Percentiles rank a stretch among this genome's conserved stretches.
phyloP scores from a whole-genome alignment of 2,329 filamentous ascomycete species.

The Ambrosiella beaveri region DNA sequence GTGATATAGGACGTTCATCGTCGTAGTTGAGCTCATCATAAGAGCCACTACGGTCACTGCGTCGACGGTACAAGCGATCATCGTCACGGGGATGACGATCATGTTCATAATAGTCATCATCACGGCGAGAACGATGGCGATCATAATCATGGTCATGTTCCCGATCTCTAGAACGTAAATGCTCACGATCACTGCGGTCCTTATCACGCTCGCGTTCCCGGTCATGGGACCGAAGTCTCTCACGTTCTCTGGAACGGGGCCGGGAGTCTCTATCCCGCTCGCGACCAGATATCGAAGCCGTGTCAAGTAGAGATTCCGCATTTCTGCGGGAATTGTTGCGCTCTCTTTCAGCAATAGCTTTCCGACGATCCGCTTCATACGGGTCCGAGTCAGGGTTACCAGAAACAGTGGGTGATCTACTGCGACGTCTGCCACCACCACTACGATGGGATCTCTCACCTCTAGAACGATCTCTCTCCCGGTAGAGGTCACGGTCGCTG shows the following conservation, averaged over 20 bases:
- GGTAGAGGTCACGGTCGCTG: constrained; percentile 34
- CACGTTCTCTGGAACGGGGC: constrained; percentile 24
- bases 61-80: constrained; percentile 72
- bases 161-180: constrained; percentile 26
- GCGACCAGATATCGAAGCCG: constrained; percentile 12
- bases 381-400: constrained; percentile 51
- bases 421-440: constrained; percentile 37
- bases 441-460: constrained; percentile 46
- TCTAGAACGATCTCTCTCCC: constrained; percentile 40
- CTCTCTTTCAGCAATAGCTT: constrained; percentile 85
- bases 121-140: constrained; percentile 38
- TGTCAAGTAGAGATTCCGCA: constrained; percentile 11
- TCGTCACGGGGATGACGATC: constrained; percentile 78
- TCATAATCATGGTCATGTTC: constrained; percentile 22
- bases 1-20: constrained; percentile 46
- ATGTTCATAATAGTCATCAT: constrained; percentile 58
- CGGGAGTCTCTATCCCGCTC: constrained; percentile 20
- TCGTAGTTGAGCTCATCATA: constrained; percentile 87
- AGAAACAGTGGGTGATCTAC: constrained; percentile 48
- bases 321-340: constrained; percentile 46
- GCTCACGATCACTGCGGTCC: constrained; percentile 37
- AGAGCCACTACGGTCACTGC: constrained; percentile 55
- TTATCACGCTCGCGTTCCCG: constrained; percentile 23
- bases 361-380: constrained; percentile 88
- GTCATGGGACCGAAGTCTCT: constrained; percentile 23